Percentiles rank a stretch among this genome's conserved stretches.
Conservation (phyloP, 371 early-diverging fungal species). For the Umbelopsis sp. region DNA sequence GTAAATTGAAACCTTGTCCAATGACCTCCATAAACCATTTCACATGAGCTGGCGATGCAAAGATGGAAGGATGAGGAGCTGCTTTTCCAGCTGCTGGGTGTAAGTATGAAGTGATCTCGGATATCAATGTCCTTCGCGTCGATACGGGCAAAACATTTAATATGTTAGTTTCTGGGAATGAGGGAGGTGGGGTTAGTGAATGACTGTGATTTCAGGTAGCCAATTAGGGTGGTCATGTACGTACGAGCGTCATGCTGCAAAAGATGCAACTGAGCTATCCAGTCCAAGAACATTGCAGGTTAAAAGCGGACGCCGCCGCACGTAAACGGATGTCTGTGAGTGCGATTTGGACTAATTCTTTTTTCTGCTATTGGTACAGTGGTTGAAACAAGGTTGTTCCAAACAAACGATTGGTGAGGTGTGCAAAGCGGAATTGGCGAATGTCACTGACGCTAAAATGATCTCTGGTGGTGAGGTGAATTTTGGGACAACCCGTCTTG, state of each 20-base stretch:
- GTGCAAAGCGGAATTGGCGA: background rate
- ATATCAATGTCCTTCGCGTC: slow-evolving; percentile 63
- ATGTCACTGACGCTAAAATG: too few species aligned
- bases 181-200: background rate
- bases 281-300: slow-evolving; percentile 68
- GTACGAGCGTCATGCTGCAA: slow-evolving; percentile 72
- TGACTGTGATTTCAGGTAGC: background rate
- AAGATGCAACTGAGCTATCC: slow-evolving; percentile 69
- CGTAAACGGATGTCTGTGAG: slow-evolving; percentile 7
- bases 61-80: slow-evolving; percentile 55
- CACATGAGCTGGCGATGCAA: slow-evolving; percentile 74
- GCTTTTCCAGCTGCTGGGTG: slow-evolving; percentile 44
- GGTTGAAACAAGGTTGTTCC: background rate
- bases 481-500: too few species aligned
- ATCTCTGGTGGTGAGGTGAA: background rate
- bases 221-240: background rate
- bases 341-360: background rate
- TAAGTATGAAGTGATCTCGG: slow-evolving; percentile 64
- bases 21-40: slow-evolving; percentile 84
- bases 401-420: background rate
- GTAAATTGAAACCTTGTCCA: slow-evolving; percentile 81
- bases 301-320: background rate
- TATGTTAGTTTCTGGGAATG: slow-evolving; percentile 64
- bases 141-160: slow-evolving; percentile 66
- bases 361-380: background rate